These are phyloP conservation scores for Auricularia sp. DNA, from an alignment of 768 basidiomycete genomes.

Conservation along the genomic window DNA sequence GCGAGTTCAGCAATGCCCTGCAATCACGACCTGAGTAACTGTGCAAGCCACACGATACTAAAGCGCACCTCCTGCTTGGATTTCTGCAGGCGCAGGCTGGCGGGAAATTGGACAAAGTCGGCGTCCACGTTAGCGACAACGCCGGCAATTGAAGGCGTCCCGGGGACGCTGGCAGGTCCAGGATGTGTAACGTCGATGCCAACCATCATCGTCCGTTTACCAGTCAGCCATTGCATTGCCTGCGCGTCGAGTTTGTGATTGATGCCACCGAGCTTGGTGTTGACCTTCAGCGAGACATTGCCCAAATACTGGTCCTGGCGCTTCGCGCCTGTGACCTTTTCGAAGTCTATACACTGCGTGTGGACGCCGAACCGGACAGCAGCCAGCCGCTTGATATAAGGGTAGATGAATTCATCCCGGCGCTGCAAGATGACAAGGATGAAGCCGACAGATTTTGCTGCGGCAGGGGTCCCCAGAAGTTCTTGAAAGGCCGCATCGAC, in stretches of 20 bases:
- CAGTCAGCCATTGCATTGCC: constrained; percentile 56
- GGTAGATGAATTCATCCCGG: constrained; percentile 67
- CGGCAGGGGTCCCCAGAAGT: constrained; percentile 22
- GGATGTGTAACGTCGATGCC: constrained; percentile 71
- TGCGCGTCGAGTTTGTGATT: constrained; percentile 57
- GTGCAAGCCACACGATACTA: neutral
- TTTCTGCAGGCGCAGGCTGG: constrained; percentile 58
- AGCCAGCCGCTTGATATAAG: constrained; percentile 68
- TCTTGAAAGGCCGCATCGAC: constrained; percentile 32
- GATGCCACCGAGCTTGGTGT: constrained; percentile 73
- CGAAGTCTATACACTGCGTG: constrained; percentile 64
- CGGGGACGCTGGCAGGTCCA: constrained; percentile 60
- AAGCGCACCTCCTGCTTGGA: constrained; percentile 59
- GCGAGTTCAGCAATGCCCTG: constrained; percentile 56
- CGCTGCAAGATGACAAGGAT: constrained; percentile 60
- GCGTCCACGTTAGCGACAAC: constrained; percentile 61
- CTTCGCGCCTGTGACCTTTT: constrained; percentile 35
- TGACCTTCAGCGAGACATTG: constrained; percentile 70
- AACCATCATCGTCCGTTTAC: constrained; percentile 68
- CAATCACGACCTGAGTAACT: neutral
- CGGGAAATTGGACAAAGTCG: constrained; percentile 68
- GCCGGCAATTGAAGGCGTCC: constrained; percentile 75
- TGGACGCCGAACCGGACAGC: constrained; percentile 58
- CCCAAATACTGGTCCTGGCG: constrained; percentile 53
- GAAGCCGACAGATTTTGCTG: constrained; percentile 28